Evolutionary conservation across 306 rosid species (phyloP), one percentile per base, ranked within the genome.

Genomic region (Sechiopsis laciniata): DNA sequence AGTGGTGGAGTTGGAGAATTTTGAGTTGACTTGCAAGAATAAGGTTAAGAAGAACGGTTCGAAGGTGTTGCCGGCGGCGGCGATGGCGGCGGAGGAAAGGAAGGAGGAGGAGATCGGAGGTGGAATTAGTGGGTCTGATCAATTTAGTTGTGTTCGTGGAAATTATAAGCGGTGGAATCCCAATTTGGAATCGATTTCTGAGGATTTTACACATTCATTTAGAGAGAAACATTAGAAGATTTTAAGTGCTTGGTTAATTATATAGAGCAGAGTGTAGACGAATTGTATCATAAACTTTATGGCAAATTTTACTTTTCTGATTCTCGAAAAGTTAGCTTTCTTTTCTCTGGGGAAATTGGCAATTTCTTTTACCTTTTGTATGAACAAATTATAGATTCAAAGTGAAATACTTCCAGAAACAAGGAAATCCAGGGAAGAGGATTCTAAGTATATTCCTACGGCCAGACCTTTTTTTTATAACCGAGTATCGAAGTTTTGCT

Each of bases 141-240:
- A 62, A 54, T 55, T 60, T 50, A 45, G 16, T 0, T 17, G 55
- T 63, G 70, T 0, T 26, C 74, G 77, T 15, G 73, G 56, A 11
- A 78, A 21, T 22, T 35, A 70, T 19, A 45, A 70, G 46, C 85
- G 88, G 6, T 89, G 96, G 96, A 85, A 77, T 72, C 96, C 91
- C 51, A 88, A 55, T 50, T 71, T 89, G 71, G 88, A 87, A 22
- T 72, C 96, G 12, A 85, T 89, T 72, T 55, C 10, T 1, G 87
- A 86, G 79, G 60, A 62, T 9, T 74, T 71, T 35, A 42, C 40
- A 40, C 52, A 3, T 54, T 74, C 2, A 9, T 58, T 21, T 55
- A 55, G 75, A 22, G 42, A 57, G 35, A 52, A 17, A 61, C 59
- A 72, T 52, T 35, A 55, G 75, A 10, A 53, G 6, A 26, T 54